Evolutionary conservation across 495 filamentous ascomycete genomes (phyloP), one percentile per base, ranked within the genome.

Genomic region (Filosporella fistucella): DNA sequence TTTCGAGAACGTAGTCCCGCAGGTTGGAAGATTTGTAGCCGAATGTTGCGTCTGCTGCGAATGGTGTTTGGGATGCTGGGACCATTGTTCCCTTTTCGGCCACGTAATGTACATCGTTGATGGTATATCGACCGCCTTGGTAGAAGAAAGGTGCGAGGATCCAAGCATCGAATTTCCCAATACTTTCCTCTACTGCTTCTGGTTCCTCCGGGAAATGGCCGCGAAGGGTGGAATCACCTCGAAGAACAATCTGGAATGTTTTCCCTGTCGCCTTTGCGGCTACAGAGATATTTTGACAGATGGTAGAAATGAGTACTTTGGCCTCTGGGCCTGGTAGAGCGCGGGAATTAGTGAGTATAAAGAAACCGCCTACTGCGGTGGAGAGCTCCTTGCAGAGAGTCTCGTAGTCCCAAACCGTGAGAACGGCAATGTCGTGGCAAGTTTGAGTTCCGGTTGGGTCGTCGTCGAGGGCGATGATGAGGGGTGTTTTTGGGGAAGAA

Each of bases 381-480:
- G 56, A 54, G 47, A 78, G 68, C 49, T 77, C 74, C 17, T 56
- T 37, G 14, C 37, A 51, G 3, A 78, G 60, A 0, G 70, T 74
- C 14, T 53, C 49, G 17, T 64, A 51, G 40, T 73, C 69, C 71
- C 72, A 78, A 12, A 71, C 68, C n/a, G 75, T 72, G 29, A 80
- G 63, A n/a, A 80, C 74, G 47, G 62, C 60, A 52, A 80, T 75
- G 42, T 74, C 66, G 38, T 80, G 75, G 57, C 75, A 77, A 41
- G 76, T 78, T 56, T 78, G 75, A 1, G 76, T 80, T 13, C 74
- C 74, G 9, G 74, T 79, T 38, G 74, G 74, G 45, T 79, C 75
- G 45, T 79, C 74, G 35, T 79, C 75, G 13, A 79, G 66, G 2
- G 74, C 67, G 13, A 79, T 69, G 13, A 79, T 67, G 8, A 47